Base-by-base conservation (phyloP, 202 grass and related monocot genomes). In the Miscanthus sacchariflorus region DNA sequence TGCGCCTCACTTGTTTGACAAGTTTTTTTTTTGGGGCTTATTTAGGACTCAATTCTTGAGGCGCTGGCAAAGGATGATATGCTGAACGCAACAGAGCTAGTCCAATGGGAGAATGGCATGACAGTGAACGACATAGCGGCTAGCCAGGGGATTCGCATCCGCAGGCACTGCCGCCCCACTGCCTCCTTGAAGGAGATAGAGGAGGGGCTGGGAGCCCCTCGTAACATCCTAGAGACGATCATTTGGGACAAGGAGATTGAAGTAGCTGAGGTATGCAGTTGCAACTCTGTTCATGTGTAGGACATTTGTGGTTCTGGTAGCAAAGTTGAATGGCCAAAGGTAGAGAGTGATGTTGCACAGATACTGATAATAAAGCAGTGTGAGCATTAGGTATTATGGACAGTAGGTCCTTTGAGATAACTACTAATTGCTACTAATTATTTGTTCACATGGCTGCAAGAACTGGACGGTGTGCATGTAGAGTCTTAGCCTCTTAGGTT, bases 231-330 rank as follows among this genome's bases (percentile, higher is more conserved):
- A 17, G 96, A 98, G 76, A 98, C 10, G 43, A 44, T 98, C 84
- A 89, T 98, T 68, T 98, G 96, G 96, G 96, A 94, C 74, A 98
- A 98, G 76, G 93, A 98, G 83, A 79, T 95, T 27, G 93, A 98
- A 85, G 96, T 98, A 43, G 77, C 76, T 4, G 66, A 98, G 96
- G 93, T 84, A 90, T 19, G 75, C 77, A 72, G 6, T 21, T 69
- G 17, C 14, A 48, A 48, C 33, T 70, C 45, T 13, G 45, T 48
- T 12, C 45, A 48, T 12, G 45, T 4, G 3, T 48, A 11, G 48
- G 48, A 5, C 48, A 15, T 50, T 15, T 15, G 48, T 50, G 48
- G 48, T 50, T 50, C 48, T 50, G 13, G 48, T 50, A 50, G 48
- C 48, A 15, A 50, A 50, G 13, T 50, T 50, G 12, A 50, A 50